Evolutionary conservation across 257 asterid genomes (phyloP).

Genomic region (Solanum pennellii): DNA sequence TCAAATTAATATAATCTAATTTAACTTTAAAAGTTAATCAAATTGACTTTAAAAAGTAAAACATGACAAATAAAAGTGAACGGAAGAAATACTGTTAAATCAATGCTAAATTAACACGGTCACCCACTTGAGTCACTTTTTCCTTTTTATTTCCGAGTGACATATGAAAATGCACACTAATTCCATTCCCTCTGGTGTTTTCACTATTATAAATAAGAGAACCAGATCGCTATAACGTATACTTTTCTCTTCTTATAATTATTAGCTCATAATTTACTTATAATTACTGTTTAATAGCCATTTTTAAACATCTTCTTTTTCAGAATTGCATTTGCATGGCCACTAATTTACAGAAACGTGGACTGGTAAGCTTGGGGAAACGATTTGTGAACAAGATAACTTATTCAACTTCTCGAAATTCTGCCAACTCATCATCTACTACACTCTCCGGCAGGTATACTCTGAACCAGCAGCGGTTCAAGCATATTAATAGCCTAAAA

Average conservation of each 20-base stretch:
- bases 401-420: neutral
- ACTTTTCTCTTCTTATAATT: neutral
- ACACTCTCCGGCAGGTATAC: neutral
- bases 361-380: conserved; percentile 1
- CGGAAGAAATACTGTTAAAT: neutral
- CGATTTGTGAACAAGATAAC: neutral
- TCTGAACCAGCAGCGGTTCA: neutral
- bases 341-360: neutral
- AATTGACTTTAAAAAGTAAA: no score
- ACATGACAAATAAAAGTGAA: no score
- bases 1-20: no score
- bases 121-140: neutral
- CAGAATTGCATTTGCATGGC: neutral
- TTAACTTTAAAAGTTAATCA: no score
- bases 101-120: neutral
- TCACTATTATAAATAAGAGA: neutral
- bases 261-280: neutral
- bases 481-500: no score
- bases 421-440: neutral
- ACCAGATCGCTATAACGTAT: neutral
- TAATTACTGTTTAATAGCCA: neutral
- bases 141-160: neutral
- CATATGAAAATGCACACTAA: neutral
- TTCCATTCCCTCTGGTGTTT: neutral
- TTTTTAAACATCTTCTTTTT: neutral